Conservation (phyloP, 129 eudicot genomes). For the Flaveria robusta region DNA sequence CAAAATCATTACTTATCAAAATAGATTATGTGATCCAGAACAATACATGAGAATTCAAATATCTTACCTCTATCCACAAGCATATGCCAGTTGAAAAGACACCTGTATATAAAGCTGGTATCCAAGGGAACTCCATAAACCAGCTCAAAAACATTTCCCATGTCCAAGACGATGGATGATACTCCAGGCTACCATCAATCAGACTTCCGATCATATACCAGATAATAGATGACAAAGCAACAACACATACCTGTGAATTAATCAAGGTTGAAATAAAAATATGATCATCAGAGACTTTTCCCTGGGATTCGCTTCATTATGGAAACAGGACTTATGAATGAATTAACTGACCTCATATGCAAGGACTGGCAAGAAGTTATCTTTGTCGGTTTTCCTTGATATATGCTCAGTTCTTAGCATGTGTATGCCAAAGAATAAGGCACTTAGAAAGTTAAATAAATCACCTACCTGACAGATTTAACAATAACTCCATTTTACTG, state of each 20-base stretch:
- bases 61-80: slow-evolving; percentile 79
- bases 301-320: background rate
- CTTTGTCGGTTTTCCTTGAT: slow-evolving; percentile 62
- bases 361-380: slow-evolving; percentile 72
- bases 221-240: slow-evolving; percentile 58
- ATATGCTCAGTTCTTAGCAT: slow-evolving; percentile 84
- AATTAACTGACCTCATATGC: slow-evolving; percentile 73
- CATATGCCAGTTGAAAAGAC: slow-evolving; percentile 78
- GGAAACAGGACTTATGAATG: slow-evolving; percentile 10
- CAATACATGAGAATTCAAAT: background rate
- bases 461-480: slow-evolving; percentile 65
- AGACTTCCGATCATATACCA: slow-evolving; percentile 65
- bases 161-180: slow-evolving; percentile 67
- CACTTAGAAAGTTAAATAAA: slow-evolving; percentile 74
- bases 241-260: slow-evolving; percentile 56
- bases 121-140: slow-evolving; percentile 70
- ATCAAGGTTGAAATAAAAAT: background rate
- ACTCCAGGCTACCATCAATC: slow-evolving; percentile 40
- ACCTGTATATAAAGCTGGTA: slow-evolving; percentile 86
- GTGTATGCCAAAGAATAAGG: slow-evolving; percentile 86
- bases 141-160: slow-evolving; percentile 45
- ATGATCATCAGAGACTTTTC: background rate
- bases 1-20: background rate
- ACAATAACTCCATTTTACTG: background rate
- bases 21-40: background rate